Evolutionary conservation across 1,284 basidiomycete genomes (phyloP).

Genomic region (Ceratobasidium sp.): DNA sequence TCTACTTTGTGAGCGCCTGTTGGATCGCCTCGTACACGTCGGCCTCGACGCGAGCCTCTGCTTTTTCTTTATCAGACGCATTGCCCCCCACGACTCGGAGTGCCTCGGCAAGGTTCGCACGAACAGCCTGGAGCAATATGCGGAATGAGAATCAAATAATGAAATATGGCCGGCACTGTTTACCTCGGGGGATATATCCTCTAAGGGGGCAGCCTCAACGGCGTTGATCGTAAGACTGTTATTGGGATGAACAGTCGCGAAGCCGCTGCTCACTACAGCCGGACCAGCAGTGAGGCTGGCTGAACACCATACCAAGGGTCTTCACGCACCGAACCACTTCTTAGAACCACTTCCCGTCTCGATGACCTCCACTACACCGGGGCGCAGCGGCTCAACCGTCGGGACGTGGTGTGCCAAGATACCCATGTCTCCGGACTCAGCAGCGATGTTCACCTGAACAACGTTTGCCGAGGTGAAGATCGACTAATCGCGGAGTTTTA

Average conservation of each 20-base stretch:
- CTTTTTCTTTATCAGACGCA: constrained; percentile 92
- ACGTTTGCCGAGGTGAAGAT: constrained; percentile 90
- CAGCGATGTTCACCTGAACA: constrained; percentile 92
- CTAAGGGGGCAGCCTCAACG: constrained; percentile 94
- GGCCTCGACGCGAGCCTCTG: constrained; percentile 93
- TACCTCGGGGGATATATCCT: constrained; percentile 90
- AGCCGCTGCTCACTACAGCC: constrained; percentile 88
- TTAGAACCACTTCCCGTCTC: constrained; percentile 80
- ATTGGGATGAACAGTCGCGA: constrained; percentile 97
- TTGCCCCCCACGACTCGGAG: constrained; percentile 82
- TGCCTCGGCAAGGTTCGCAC: constrained; percentile 90
- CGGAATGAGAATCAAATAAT: background rate
- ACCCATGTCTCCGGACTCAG: constrained; percentile 97
- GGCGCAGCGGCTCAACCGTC: constrained; percentile 90
- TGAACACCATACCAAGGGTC: constrained; percentile 48
- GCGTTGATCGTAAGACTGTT: constrained; percentile 97
- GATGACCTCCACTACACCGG: constrained; percentile 93
- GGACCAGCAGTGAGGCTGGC: background rate
- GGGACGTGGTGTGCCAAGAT: constrained; percentile 97
- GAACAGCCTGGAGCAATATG: constrained; percentile 78
- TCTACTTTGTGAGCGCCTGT: constrained; percentile 68
- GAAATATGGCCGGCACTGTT: constrained; percentile 48
- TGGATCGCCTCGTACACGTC: constrained; percentile 97
- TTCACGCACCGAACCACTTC: constrained; percentile 91
- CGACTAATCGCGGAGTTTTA: constrained; percentile 63